Base-by-base conservation (phyloP, 2,329 filamentous ascomycete genomes). In the Penicillium hesseltinei region DNA sequence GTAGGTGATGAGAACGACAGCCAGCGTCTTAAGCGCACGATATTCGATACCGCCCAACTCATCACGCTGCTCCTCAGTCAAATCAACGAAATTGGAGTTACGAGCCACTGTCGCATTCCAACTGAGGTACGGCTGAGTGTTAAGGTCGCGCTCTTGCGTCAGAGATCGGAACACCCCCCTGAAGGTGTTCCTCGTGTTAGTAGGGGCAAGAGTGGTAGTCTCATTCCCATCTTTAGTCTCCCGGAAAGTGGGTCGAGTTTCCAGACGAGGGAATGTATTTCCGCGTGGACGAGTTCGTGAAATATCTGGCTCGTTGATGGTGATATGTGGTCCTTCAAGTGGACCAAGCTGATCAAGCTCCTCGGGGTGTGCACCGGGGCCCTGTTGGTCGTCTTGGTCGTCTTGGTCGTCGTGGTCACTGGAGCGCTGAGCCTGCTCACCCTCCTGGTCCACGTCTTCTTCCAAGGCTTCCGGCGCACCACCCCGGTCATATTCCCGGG, bases 21-120 rank as follows among this genome's bases (percentile, higher is more conserved):
- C 90, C 47, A 99, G 77, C 2, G 91, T 91, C 73, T 96, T 95
- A 59, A 99, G 74, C 0, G 93, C 90, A 6, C 94, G 88, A 70
- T 99, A 99, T 73, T 99, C 94, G 62, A 99, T 96, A 21, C 94
- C 94, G 11, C 94, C 94, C 2, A 99, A 78, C 74, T 99, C 94
- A 71, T 99, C 92, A 63, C 94, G 85, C 75, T 99, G 92, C 62
- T 94, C 91, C 64, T 96, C 89, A 0, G 89, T 90, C 62, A 99
- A 75, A 64, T 92, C 91, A 13, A 94, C 83, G 69, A 97, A 99
- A 38, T 90, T 88, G 11, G 93, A 97, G 73, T 99, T 99, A 61
- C 94, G 87, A 25, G 89, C 93, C 53, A 97, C 84, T 0, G 94
- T 99, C 2, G 94, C 91, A 58, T 92, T 88, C 84, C 91, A 97